Conservation (phyloP, 2,329 filamentous ascomycete species). For the Nemania sp. region DNA sequence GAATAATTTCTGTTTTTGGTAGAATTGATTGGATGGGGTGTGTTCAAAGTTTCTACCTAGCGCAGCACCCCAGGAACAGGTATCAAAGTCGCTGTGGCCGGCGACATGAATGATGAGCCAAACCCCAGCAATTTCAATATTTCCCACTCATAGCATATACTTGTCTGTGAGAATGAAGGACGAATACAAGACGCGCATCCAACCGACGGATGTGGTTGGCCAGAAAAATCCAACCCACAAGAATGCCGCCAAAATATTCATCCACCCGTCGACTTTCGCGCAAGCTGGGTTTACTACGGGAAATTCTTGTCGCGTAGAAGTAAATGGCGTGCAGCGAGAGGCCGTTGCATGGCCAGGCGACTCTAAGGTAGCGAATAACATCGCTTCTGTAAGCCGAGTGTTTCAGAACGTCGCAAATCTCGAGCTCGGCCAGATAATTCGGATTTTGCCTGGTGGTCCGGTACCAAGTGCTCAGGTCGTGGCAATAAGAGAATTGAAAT, state of each 20-base stretch:
- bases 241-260: conserved; percentile 41
- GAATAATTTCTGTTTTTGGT: conserved; percentile 5
- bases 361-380: conserved; percentile 64
- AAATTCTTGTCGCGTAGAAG: conserved; percentile 46
- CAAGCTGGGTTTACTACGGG: conserved; percentile 37
- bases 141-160: too few relatives aligned
- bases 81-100: too few relatives aligned
- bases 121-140: too few relatives aligned
- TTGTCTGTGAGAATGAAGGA: conserved; percentile 26
- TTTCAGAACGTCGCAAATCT: conserved; percentile 74
- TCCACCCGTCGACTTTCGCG: conserved; percentile 36
- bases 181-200: conserved; percentile 40
- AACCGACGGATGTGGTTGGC: conserved; percentile 36
- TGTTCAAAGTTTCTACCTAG: not conserved
- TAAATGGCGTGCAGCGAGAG: conserved; percentile 42
- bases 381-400: conserved; percentile 72
- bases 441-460: conserved; percentile 59
- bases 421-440: conserved; percentile 67
- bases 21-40: not conserved
- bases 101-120: too few relatives aligned
- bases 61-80: not conserved
- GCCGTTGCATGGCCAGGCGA: conserved; percentile 55
- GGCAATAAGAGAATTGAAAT: conserved; percentile 61
- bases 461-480: conserved; percentile 61
- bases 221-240: conserved; percentile 40